Base-by-base conservation (phyloP, 371 early-diverging fungal genomes). In the Mortierella sp. region DNA sequence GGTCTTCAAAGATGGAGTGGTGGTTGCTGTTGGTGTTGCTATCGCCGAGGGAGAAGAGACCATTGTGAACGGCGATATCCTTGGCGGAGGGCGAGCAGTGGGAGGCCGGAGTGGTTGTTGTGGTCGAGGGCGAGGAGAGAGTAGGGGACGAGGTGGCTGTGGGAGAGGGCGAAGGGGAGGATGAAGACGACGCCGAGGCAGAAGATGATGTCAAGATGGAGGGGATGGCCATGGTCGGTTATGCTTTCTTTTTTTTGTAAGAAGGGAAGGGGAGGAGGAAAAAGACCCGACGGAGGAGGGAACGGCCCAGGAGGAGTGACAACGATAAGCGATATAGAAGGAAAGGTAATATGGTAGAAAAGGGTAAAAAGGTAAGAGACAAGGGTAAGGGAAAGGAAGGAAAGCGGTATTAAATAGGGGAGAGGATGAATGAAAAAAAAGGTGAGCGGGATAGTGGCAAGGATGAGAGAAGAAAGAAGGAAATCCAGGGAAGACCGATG, bases 11-110 rank as follows among this genome's bases (percentile, higher is more conserved):
- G 70, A 69, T 79, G 61, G 73, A 73, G 64, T 78, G 58, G 47
- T 53, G 47, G 22, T 44, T 58, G 37, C 58, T 58, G 37, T 55
- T 55, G 19, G 16, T 40, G 13, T 47, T 37, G 19, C 24, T 53
- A 14, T 39, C 8, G 31, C 55, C 66, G 37, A 70, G 66, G 39
- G 34, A 13, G 37, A 48, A 48, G 34, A 48, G 68, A 19, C 58
- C 58, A 37, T 34, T 58, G 37, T 58, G 31, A n/a, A n/a, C n/a
- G 34, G 58, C 44, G 22, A 43, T 55, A 44, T 70, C 70, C 66
- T 79, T 79, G 16, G 68, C 45, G 50, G 80, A 72, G 26, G 80
- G 80, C 0, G 80, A 79, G 52, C 69, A 61, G 65, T 76, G 76
- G 7, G 80, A 69, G 7, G 76, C 63, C 13, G 80, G 80, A 29